Conservation (phyloP, 2,329 filamentous ascomycete species). For the Pyrenochaeta sp. region DNA sequence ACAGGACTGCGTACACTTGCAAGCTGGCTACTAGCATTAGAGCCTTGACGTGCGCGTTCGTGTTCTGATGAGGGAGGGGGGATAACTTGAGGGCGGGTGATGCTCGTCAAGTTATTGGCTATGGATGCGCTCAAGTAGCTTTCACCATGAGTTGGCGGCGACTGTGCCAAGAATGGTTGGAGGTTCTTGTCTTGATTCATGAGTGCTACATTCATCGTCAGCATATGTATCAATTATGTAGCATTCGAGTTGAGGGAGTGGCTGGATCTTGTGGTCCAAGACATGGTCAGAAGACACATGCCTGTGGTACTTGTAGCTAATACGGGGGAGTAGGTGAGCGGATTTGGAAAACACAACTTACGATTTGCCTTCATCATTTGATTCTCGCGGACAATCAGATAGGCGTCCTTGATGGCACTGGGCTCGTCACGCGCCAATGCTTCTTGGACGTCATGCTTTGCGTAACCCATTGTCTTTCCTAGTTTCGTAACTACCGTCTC, state of each 20-base stretch:
- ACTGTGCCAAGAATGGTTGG: constrained; percentile 64
- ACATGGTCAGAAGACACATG: too few species aligned
- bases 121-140: constrained; percentile 40
- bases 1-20: constrained; percentile 52
- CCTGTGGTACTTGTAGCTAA: too few species aligned
- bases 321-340: too few species aligned
- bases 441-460: constrained; percentile 92
- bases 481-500: constrained; percentile 93
- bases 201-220: constrained; percentile 54
- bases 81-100: constrained; percentile 41
- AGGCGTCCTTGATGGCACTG: constrained; percentile 98
- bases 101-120: constrained; percentile 42
- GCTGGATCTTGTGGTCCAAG: too few species aligned
- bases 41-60: constrained; percentile 55
- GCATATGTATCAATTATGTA: constrained; percentile 4
- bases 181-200: constrained; percentile 60
- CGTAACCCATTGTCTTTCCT: constrained; percentile 97
- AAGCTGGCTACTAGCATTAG: constrained; percentile 51
- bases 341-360: too few species aligned
- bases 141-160: constrained; percentile 60
- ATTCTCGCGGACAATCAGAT: constrained; percentile 96
- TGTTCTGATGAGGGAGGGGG: constrained; percentile 32
- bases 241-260: constrained; percentile 8
- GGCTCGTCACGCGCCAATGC: constrained; percentile 90
- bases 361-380: constrained; percentile 95